These are phyloP conservation scores for Epithemia pelagica DNA, from an alignment of 108 stramenopile species.

Conservation along the genomic window DNA sequence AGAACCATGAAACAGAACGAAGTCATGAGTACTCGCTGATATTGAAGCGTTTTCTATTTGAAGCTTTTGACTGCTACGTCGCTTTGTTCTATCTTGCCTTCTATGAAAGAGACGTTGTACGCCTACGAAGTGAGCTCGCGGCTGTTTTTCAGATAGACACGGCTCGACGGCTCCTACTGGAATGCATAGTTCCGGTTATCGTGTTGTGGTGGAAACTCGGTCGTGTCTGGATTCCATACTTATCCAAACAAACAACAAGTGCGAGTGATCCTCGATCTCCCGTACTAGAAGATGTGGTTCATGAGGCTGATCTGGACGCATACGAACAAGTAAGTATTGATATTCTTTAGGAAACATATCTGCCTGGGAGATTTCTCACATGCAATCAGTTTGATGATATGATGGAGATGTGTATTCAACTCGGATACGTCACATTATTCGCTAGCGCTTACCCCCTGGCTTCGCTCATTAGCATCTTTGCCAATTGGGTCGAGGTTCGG, in stretches of 20 bases:
- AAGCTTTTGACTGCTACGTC: conserved; percentile 83
- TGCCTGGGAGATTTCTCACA: too few species aligned
- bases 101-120: conserved; percentile 62
- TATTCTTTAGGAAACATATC: background rate
- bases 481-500: conserved; percentile 58
- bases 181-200: conserved; percentile 43
- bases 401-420: conserved; percentile 79
- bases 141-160: conserved; percentile 53
- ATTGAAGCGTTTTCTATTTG: conserved; percentile 74
- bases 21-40: conserved; percentile 57
- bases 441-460: conserved; percentile 79
- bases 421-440: conserved; percentile 81
- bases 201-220: conserved; percentile 11
- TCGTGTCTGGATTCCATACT: background rate
- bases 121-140: conserved; percentile 48
- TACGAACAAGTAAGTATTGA: conserved; percentile 6
- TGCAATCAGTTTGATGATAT: conserved; percentile 84
- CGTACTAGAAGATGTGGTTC: background rate
- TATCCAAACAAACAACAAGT: background rate
- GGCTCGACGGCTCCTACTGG: conserved; percentile 37
- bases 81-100: conserved; percentile 79
- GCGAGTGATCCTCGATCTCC: background rate
- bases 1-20: conserved; percentile 63
- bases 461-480: conserved; percentile 49
- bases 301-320: conserved; percentile 3